A percentile compares a stretch with the other conserved stretches of the same genome.
Evolutionary conservation across 202 grass and related monocot genomes (phyloP).

Genomic region (Carex arenaria): DNA sequence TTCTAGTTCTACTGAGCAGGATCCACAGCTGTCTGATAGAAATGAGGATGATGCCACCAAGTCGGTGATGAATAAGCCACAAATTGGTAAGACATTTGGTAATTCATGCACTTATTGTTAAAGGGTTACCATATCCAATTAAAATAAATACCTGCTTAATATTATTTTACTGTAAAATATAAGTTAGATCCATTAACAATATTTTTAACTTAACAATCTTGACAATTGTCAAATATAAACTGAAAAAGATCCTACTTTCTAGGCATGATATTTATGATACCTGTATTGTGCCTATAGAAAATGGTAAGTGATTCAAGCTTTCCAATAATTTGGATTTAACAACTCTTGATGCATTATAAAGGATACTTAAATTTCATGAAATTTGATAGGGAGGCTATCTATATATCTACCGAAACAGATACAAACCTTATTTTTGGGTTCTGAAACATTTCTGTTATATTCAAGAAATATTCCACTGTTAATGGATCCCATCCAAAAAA

Average conservation of each 20-base stretch:
- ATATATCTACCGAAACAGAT: background rate
- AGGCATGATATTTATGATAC: background rate
- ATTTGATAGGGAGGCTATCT: background rate
- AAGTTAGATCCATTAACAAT: background rate
- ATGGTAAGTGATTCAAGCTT: background rate
- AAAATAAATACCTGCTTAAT: background rate
- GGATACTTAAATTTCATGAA: background rate
- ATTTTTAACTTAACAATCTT: background rate
- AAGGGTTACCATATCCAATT: background rate
- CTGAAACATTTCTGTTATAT: background rate
- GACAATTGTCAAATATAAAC: background rate
- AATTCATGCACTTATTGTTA: background rate
- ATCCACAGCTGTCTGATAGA: constrained; percentile 7
- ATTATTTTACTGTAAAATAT: background rate
- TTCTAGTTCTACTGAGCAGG: background rate
- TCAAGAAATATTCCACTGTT: background rate
- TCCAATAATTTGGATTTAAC: background rate
- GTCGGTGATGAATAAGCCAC: background rate
- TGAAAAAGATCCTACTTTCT: background rate
- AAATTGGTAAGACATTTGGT: background rate
- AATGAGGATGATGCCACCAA: constrained; percentile 27
- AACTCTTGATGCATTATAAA: background rate
- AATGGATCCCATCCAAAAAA: background rate
- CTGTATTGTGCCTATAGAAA: background rate
- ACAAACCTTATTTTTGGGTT: background rate